Conservation (phyloP, 345 rosid species). For the Lumnitzera racemosa region DNA sequence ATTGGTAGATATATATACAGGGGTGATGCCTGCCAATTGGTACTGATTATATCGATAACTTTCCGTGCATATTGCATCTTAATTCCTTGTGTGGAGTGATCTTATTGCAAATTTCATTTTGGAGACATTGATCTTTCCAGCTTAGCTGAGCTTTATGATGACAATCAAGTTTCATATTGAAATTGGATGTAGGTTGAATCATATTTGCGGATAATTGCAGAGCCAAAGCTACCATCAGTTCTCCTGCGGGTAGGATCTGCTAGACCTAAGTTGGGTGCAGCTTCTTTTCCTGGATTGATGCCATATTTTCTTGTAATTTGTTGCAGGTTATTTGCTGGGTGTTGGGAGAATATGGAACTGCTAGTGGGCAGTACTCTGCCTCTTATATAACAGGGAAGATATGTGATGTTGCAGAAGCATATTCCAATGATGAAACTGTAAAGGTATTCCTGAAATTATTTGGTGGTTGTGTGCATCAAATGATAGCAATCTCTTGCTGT, state of each 20-base stretch:
- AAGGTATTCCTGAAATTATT: constrained; percentile 42
- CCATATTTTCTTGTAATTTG: constrained; percentile 13
- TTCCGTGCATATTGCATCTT: too few species aligned
- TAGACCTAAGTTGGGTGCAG: constrained; percentile 5
- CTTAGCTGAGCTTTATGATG: too few species aligned
- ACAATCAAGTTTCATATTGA: too few species aligned
- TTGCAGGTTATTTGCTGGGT: constrained; percentile 98
- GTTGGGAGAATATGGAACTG: constrained; percentile 89
- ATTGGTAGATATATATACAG: too few species aligned
- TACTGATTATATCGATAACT: too few species aligned
- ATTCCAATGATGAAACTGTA: constrained; percentile 87
- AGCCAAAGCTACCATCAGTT: constrained; percentile 93
- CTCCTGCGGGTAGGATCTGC: constrained; percentile 69
- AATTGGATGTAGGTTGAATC: constrained; percentile 70
- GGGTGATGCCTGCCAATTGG: too few species aligned
- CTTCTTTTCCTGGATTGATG: constrained; percentile 5
- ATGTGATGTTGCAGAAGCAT: constrained; percentile 93
- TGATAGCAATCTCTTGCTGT: background rate
- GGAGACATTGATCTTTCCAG: too few species aligned
- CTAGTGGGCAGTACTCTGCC: constrained; percentile 77
- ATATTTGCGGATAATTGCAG: constrained; percentile 74
- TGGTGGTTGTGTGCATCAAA: too few species aligned
- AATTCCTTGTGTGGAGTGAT: too few species aligned
- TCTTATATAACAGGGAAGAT: constrained; percentile 82
- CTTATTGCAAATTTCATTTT: too few species aligned